Base-by-base conservation (phyloP, 805 yeast species). In the Kluyveromyces siamensis region DNA sequence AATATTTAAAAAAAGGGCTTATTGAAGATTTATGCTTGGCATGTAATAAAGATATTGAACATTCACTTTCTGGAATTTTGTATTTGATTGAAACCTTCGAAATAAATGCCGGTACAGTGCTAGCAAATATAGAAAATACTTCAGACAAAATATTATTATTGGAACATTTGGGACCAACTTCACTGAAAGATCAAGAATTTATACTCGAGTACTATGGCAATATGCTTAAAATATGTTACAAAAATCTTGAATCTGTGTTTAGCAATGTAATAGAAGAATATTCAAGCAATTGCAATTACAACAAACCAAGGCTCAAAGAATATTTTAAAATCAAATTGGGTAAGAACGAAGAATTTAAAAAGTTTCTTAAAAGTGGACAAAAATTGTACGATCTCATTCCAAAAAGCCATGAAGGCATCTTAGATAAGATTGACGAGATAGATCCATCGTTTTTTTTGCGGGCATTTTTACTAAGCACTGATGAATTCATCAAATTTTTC, bases 171-270 rank as follows among this genome's bases (percentile, higher is more conserved):
- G 62, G 64, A 1, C 45, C 56, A 1, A 39, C 47, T 16, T 51
- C 54, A 36, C 30, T 45, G 11, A 43, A 51, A n/a, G 66, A 65
- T 42, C 55, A 48, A 33, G 53, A 53, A 30, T 63, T 62, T 47
- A 45, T 65, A 35, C 21, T 57, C 2, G 52, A 57, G 13, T 62
- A 56, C 47, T 65, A 65, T 47, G 43, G 57, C 27, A 52, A 57
- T 2, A 53, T 56, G 17, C 37, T 65, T 11, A 55, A 55, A 40
- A 58, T 55, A 19, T 40, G 44, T 2, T 51, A 44, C 0, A 47
- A 47, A 5, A 45, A 54, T 8, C 37, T 65, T 10, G 56, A 59
- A 61, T 52, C 51, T 8, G 9, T 30, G 2, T 46, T 63, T 35
- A 55, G 48, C 2, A 36, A 41, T 8, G 52, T 54, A 33, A 42